phyloP scores from a whole-genome alignment of 805 yeast genomes.

The Clavispora phyllophila region DNA sequence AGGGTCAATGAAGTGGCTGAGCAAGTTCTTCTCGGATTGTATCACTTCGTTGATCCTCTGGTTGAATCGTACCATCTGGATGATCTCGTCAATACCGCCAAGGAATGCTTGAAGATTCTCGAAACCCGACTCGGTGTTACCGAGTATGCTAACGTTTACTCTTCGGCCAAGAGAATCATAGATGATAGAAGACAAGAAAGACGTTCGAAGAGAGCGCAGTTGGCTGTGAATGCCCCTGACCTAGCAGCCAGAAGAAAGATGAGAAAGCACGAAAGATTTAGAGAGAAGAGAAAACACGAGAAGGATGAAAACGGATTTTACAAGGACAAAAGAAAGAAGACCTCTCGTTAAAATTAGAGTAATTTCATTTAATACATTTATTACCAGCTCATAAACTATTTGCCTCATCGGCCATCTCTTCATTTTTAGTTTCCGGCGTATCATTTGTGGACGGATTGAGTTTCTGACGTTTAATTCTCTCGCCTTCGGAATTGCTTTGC shows the following conservation, averaged over 20 bases:
- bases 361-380: neutral
- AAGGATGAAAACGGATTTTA: constrained; percentile 76
- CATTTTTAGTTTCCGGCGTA: neutral
- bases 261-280: constrained; percentile 66
- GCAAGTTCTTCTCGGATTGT: constrained; percentile 51
- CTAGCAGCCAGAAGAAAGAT: constrained; percentile 72
- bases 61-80: constrained; percentile 42
- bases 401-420: neutral
- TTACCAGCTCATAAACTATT: neutral
- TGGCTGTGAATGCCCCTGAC: constrained; percentile 77
- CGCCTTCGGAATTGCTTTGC: neutral
- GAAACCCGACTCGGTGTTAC: constrained; percentile 69
- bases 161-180: constrained; percentile 60
- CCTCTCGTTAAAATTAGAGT: neutral
- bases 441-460: neutral
- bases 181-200: constrained; percentile 67
- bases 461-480: neutral
- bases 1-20: constrained; percentile 41
- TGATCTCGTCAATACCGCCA: constrained; percentile 49
- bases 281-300: constrained; percentile 71
- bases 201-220: constrained; percentile 65
- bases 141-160: constrained; percentile 55
- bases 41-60: constrained; percentile 44
- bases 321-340: constrained; percentile 17
- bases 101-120: constrained; percentile 64